A percentile compares a stretch with the other conserved stretches of the same genome.
Conservation (phyloP, 2,329 filamentous ascomycete genomes). For the Clarireedia hainanense region DNA sequence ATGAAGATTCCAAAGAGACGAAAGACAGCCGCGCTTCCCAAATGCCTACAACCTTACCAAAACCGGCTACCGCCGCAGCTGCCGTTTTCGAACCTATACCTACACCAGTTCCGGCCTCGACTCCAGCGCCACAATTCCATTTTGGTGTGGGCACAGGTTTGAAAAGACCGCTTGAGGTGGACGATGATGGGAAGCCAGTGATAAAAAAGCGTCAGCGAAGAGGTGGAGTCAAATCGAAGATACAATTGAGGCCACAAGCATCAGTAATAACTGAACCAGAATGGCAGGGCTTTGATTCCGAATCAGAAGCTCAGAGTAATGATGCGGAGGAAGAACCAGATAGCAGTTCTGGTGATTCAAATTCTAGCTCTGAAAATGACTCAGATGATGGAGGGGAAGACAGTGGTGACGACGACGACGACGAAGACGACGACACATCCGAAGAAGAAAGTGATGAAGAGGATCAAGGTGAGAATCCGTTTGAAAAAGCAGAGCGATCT, state of each 20-base stretch:
- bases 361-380: conserved; percentile 1
- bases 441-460: conserved; percentile 20
- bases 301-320: conserved; percentile 33
- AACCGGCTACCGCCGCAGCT: neutral
- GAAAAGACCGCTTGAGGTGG: conserved; percentile 77
- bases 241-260: conserved; percentile 40
- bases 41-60: neutral
- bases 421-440: conserved; percentile 16
- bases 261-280: conserved; percentile 38
- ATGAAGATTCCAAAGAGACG: neutral
- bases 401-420: conserved; percentile 18
- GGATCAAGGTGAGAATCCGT: conserved; percentile 28
- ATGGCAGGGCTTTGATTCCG: conserved; percentile 56
- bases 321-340: conserved; percentile 28
- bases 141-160: conserved; percentile 62
- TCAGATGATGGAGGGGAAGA: neutral
- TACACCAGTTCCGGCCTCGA: neutral
- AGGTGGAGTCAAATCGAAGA: conserved; percentile 50
- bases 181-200: conserved; percentile 67
- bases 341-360: conserved; percentile 26
- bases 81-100: conserved; percentile 10
- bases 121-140: neutral
- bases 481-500: conserved; percentile 34
- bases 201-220: conserved; percentile 76
- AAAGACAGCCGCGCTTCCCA: neutral